Base-by-base conservation (phyloP, 2,329 filamentous ascomycete species). In the Tolypocladium pustulatum region DNA sequence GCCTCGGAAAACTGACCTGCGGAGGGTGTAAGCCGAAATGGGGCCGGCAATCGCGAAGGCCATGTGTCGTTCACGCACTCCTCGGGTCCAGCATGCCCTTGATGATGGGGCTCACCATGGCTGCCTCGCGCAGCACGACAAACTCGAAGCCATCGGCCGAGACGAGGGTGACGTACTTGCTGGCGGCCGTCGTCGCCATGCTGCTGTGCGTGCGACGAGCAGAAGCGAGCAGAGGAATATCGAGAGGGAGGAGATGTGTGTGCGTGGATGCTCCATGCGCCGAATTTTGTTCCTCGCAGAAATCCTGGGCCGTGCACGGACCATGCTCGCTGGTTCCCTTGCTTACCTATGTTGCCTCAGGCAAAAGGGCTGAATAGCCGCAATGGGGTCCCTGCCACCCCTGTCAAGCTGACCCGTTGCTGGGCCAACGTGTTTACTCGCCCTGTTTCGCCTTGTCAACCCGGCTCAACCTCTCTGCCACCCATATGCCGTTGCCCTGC, bases 81-180 rank as follows among this genome's bases (percentile, higher is more conserved):
- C 81, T 79, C 20, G 85, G 82, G 66, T 90, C 86, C 60, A 93
- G 76, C 82, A 90, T 91, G 70, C 84, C 81, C 74, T 84, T 88
- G 74, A 93, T 87, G 60, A 86, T 82, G 38, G 85, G 85, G 65
- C 87, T 89, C 67, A 89, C 77, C 67, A 83, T 78, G 60, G 88
- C 84, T 3, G 88, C 86, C 55, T 89, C 86, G 57, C 88, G 84
- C 58, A 88, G 77, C 56, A 92, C 80, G 62, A 89, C 83, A 69
- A 90, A 92, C 75, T 91, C 88, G 70, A 85, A 91, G 65, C 83
- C 87, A 72, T 93, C 89, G 64, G 78, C 81, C 0, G 88, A 91
- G 49, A 91, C 80, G 57, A 93, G 82, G 6, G 89, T 92, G 63
- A 92, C 82, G 72, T 91, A 92, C 68, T 90, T 85, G 73, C 81